Evolutionary conservation across 306 rosid species (phyloP).

Genomic region (Vigna mungo): DNA sequence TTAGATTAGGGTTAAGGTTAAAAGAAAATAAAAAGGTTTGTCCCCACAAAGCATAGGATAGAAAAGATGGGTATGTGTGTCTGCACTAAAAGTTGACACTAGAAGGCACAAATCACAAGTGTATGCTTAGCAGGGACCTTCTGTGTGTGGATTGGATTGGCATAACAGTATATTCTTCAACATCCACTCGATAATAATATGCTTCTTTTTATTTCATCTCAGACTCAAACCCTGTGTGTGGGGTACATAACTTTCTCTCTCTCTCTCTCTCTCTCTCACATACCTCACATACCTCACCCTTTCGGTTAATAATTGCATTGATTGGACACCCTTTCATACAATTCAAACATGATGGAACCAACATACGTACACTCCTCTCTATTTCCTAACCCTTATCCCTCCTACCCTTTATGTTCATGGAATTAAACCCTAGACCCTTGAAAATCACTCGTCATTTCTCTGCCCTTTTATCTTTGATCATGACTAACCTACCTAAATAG

Average conservation of each 20-base stretch:
- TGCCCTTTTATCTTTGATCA: conserved; percentile 31
- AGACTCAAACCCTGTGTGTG: neutral
- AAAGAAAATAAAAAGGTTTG: conserved; percentile 10
- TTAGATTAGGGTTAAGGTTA: too few relatives aligned
- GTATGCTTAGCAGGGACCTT: conserved; percentile 46
- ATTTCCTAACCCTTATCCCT: conserved; percentile 28
- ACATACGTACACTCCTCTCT: conserved; percentile 17
- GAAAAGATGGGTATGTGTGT: conserved; percentile 27
- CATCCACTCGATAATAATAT: conserved; percentile 30
- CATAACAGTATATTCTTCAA: conserved; percentile 49
- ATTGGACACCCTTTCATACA: conserved; percentile 14
- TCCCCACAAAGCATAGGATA: conserved; percentile 48
- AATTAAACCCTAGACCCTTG: conserved; percentile 30
- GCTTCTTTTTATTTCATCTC: conserved; percentile 15
- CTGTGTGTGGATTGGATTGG: conserved; percentile 48
- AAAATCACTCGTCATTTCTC: neutral
- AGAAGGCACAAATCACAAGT: conserved; percentile 46
- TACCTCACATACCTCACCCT: conserved; percentile 25
- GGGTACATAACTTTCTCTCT: conserved; percentile 36
- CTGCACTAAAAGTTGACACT: conserved; percentile 43
- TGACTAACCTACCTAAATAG: conserved; percentile 11
- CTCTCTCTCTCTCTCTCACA: conserved; percentile 14
- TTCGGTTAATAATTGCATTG: conserved; percentile 28
- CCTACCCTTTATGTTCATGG: conserved; percentile 34
- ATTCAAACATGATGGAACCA: conserved; percentile 31